Base-by-base conservation (phyloP, 345 rosid genomes). In the Cardamine occulta region DNA sequence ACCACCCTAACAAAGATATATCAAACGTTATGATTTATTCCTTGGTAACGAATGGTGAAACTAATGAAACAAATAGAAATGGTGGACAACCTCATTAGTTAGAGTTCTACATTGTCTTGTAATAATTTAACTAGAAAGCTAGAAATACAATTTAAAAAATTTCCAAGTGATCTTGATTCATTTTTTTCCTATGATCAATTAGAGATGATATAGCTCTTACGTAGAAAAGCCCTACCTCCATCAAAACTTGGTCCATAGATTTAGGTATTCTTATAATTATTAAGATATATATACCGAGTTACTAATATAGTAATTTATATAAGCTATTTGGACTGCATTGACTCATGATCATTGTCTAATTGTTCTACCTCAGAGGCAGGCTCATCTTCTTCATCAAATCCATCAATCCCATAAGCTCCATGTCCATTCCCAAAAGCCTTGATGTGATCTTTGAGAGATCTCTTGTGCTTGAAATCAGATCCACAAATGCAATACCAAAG, bases 401-500 rank as follows among this genome's bases (percentile, higher is more conserved):
- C 79, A 40, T 78, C 83, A 59, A 71, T 65, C 14, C 82, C 79
- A 51, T 79, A 71, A 21, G 90, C 79, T 17, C 75, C 96, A 83
- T 91, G 96, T 28, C 90, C 91, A 35, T 76, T 54, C 1, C 96
- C 96, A 73, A 90, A 90, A n/a, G 89, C 92, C 72, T 82, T 88
- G 29, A 87, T 78, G 53, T 88, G 96, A 73, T 90, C 96, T 76
- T 85, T 90, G 4, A 90, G 79, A 72, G 96, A 90, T 70, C 93
- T 80, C 75, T 88, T 88, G 78, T 90, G 96, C 82, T 90, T 88
- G 10, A 90, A 90, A 75, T 90, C 93, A 34, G 93, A 88, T 15
- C 93, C 93, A 53, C 93, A 90, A 66, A 82, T 58, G 80, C 93
- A 90, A 70, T 86, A 86, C 93, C 96, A 90, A 67, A 88, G 78